A percentile compares a stretch with the other conserved stretches of the same genome.
phyloP scores from a whole-genome alignment of 2,329 filamentous ascomycete species.

The Fusarium buharicum region DNA sequence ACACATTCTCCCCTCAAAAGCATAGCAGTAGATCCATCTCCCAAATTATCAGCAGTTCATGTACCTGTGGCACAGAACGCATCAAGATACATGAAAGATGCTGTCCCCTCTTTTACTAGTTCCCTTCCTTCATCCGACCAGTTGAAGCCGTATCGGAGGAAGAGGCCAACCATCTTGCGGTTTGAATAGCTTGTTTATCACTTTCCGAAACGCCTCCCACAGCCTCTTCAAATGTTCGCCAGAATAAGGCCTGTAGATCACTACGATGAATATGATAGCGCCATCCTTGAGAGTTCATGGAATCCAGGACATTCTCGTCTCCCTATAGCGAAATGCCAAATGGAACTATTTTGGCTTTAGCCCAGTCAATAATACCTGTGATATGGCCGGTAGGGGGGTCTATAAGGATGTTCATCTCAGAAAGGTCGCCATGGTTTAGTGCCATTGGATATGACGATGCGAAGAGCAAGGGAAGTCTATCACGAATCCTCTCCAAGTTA shows the following conservation, averaged over 20 bases:
- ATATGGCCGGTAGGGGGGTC: slow-evolving; percentile 42
- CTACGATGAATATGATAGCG: slow-evolving; percentile 24
- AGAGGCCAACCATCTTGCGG: slow-evolving; percentile 7
- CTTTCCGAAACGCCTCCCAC: not conserved
- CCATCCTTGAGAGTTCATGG: slow-evolving; percentile 32
- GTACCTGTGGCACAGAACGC: slow-evolving; percentile 8
- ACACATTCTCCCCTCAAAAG: no score
- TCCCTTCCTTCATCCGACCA: not conserved
- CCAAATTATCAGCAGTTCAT: no score
- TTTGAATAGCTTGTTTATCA: not conserved
- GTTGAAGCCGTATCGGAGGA: not conserved
- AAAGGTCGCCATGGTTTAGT: slow-evolving; percentile 45
- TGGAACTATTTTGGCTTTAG: slow-evolving; percentile 42
- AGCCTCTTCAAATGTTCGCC: slow-evolving; percentile 11
- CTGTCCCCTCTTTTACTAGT: not conserved
- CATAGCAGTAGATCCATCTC: no score
- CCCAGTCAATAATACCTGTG: slow-evolving; percentile 49
- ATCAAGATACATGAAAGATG: slow-evolving; percentile 2
- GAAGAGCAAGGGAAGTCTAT: no score
- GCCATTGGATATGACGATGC: no score
- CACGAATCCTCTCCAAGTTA: no score
- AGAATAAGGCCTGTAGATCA: slow-evolving; percentile 17
- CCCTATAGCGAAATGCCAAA: slow-evolving; percentile 48
- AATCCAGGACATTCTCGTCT: slow-evolving; percentile 42
- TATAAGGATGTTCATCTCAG: slow-evolving; percentile 46